Percentiles rank a stretch among this genome's conserved stretches.
These are phyloP conservation scores for Podosphaera fusca DNA, from an alignment of 2,329 filamentous ascomycete species.

Conservation along the genomic window DNA sequence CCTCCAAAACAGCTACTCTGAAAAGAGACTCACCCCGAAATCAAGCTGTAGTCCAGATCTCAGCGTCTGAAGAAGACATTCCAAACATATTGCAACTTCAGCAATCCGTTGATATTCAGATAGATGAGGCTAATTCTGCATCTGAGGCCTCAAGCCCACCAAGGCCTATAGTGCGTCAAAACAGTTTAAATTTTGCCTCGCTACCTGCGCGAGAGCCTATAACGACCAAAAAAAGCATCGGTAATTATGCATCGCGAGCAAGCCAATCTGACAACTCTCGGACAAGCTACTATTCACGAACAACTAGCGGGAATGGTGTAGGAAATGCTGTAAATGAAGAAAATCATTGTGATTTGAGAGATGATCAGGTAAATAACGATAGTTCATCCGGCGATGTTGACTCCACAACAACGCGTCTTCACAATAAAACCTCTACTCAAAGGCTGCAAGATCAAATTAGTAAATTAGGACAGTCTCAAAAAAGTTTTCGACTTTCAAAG, in stretches of 20 bases:
- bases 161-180: slow-evolving; percentile 61
- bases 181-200: slow-evolving; percentile 83
- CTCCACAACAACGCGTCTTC: slow-evolving; percentile 27
- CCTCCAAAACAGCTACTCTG: neutral
- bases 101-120: slow-evolving; percentile 4
- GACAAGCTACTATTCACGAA: slow-evolving; percentile 49
- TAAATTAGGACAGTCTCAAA: slow-evolving; percentile 33
- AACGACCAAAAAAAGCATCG: slow-evolving; percentile 62
- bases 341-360: slow-evolving; percentile 25
- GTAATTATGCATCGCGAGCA: slow-evolving; percentile 45
- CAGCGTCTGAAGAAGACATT: neutral
- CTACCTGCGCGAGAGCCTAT: slow-evolving; percentile 78
- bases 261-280: slow-evolving; percentile 57
- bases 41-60: neutral
- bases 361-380: slow-evolving; percentile 8
- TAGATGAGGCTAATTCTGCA: slow-evolving; percentile 31
- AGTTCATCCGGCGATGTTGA: slow-evolving; percentile 19
- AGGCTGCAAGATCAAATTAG: slow-evolving; percentile 82
- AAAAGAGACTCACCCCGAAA: neutral
- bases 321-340: slow-evolving; percentile 24
- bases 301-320: slow-evolving; percentile 51
- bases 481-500: slow-evolving; percentile 15
- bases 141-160: slow-evolving; percentile 54
- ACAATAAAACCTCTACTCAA: slow-evolving; percentile 85
- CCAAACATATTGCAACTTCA: neutral